These are phyloP conservation scores for Spinacia oleracea DNA, from an alignment of 179 eudicot genomes.

Conservation along the genomic window DNA sequence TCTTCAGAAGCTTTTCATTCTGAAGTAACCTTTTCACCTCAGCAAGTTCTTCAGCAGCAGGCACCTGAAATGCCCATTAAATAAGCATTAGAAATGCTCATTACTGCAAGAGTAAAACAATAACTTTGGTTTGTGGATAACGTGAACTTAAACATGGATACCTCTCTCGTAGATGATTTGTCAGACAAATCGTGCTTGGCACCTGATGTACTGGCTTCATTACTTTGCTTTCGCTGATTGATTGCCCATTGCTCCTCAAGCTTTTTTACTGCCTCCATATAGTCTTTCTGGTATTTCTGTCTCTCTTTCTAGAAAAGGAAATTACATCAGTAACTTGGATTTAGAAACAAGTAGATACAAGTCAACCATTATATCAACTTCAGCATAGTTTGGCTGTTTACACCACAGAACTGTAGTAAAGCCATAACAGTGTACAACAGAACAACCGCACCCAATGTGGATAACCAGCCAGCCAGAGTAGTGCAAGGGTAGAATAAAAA, in stretches of 20 bases:
- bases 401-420: background rate
- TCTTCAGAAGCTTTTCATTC: slow-evolving; percentile 53
- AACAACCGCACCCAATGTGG: background rate
- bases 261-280: slow-evolving; percentile 65
- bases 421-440: background rate
- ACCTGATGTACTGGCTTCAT: slow-evolving; percentile 41
- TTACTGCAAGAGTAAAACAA: too few relatives aligned
- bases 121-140: background rate
- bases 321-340: slow-evolving; percentile 13
- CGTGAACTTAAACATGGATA: slow-evolving; percentile 22
- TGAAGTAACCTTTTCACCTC: slow-evolving; percentile 58
- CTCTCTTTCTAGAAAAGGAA: slow-evolving; percentile 58
- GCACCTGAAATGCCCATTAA: slow-evolving; percentile 19
- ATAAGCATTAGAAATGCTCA: slow-evolving; percentile 7
- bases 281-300: slow-evolving; percentile 54
- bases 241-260: slow-evolving; percentile 66
- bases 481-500: background rate
- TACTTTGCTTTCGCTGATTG: slow-evolving; percentile 48
- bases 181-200: slow-evolving; percentile 35
- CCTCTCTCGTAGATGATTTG: slow-evolving; percentile 46
- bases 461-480: background rate
- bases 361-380: background rate
- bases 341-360: slow-evolving; percentile 7
- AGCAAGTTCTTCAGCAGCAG: slow-evolving; percentile 47
- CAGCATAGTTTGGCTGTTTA: background rate